Conservation (phyloP, 257 asterid species). For the Solanum etuberosum region DNA sequence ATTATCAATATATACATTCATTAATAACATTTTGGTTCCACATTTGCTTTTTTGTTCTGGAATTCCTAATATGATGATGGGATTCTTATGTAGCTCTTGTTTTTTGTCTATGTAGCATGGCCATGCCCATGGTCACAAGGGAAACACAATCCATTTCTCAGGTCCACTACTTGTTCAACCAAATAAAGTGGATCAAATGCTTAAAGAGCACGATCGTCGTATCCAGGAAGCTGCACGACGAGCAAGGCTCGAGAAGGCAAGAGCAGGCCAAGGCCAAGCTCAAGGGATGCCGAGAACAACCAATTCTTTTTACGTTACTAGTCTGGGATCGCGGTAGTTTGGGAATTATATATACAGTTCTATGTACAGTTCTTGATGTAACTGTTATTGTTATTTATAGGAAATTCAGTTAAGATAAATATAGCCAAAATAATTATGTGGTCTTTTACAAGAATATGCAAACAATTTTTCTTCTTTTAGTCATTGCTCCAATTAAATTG, state of each 20-base stretch:
- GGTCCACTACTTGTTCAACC: slow-evolving; percentile 64
- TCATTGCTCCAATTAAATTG: neutral
- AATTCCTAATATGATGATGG: neutral
- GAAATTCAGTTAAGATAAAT: neutral
- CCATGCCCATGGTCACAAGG: slow-evolving; percentile 30
- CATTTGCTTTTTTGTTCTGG: neutral
- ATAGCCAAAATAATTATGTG: neutral
- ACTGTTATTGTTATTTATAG: neutral
- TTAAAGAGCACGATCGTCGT: slow-evolving; percentile 77
- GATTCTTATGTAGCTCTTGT: neutral
- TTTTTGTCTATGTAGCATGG: slow-evolving; percentile 11
- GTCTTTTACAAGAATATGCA: neutral
- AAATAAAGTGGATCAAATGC: slow-evolving; percentile 69
- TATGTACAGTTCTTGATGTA: neutral
- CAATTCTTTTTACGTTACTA: slow-evolving; percentile 10
- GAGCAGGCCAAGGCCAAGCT: slow-evolving; percentile 28
- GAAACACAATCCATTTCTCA: slow-evolving; percentile 48
- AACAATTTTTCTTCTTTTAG: neutral
- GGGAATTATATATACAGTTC: neutral
- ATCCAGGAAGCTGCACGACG: slow-evolving; percentile 79
- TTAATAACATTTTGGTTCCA: neutral
- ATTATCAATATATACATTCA: neutral
- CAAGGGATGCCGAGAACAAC: slow-evolving; percentile 17
- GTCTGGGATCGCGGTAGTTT: slow-evolving; percentile 3
- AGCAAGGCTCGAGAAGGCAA: slow-evolving; percentile 44